Conservation (phyloP, 495 filamentous ascomycete genomes). For the Penicillium steckii region DNA sequence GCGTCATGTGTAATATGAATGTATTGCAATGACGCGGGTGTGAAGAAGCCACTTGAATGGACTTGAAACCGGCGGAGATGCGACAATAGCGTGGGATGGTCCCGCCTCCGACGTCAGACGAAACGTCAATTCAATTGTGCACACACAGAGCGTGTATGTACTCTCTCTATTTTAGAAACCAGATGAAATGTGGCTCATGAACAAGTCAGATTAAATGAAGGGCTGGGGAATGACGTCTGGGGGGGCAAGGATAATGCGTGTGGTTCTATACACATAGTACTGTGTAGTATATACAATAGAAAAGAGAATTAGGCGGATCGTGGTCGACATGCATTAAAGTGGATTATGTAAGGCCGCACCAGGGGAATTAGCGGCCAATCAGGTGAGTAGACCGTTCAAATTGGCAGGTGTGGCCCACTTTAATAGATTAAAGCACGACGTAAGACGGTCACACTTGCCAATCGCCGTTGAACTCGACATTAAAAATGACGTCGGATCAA, state of each 20-base stretch:
- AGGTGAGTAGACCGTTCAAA: slow-evolving; percentile 4
- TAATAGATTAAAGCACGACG: slow-evolving; percentile 28
- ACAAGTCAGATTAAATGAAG: background rate
- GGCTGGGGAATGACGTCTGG: slow-evolving; percentile 1
- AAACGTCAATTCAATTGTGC: background rate
- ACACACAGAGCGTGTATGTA: background rate
- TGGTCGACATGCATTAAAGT: too few relatives aligned
- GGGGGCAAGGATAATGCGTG: background rate
- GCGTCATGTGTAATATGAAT: slow-evolving; percentile 21
- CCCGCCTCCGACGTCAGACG: slow-evolving; percentile 35
- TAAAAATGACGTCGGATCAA: background rate
- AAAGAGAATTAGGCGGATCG: background rate
- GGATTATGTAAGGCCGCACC: background rate
- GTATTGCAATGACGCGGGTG: slow-evolving; percentile 20
- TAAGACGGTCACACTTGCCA: slow-evolving; percentile 13
- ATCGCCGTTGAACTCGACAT: slow-evolving; percentile 8
- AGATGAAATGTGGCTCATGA: background rate
- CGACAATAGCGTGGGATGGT: background rate
- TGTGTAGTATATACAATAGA: too few relatives aligned
- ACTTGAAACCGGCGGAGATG: slow-evolving; percentile 10
- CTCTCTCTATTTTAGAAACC: background rate
- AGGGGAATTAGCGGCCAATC: slow-evolving; percentile 10
- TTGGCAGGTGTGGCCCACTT: slow-evolving; percentile 15
- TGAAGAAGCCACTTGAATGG: slow-evolving; percentile 1
- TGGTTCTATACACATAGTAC: too few relatives aligned